Evolutionary conservation across 768 basidiomycete genomes (phyloP).

Genomic region (Leccinum variicolor): DNA sequence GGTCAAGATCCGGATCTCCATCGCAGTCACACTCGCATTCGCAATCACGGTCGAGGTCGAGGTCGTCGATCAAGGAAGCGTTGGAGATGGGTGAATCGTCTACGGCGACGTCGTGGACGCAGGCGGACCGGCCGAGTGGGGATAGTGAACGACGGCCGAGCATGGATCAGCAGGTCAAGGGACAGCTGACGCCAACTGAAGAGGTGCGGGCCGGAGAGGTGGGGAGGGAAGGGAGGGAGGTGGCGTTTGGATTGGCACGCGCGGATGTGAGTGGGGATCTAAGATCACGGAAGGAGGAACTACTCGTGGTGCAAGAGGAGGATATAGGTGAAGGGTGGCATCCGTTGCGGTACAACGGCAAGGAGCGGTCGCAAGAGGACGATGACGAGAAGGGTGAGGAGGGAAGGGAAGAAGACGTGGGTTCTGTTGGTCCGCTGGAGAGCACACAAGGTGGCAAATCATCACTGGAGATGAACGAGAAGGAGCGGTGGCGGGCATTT

Average conservation of each 20-base stretch:
- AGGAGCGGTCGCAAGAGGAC: constrained; percentile 7
- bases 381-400: constrained; percentile 1
- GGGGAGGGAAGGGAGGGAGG: not conserved
- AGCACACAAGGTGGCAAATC: constrained; percentile 7
- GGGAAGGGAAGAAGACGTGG: constrained; percentile 11
- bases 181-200: not conserved
- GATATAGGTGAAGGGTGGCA: constrained; percentile 28
- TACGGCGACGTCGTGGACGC: constrained; percentile 28
- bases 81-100: constrained; percentile 21
- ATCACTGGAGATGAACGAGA: constrained; percentile 22
- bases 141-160: constrained; percentile 6
- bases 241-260: constrained; percentile 26
- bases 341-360: constrained; percentile 16
- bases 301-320: constrained; percentile 21
- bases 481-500: constrained; percentile 24
- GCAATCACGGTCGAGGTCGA: constrained; percentile 9
- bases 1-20: not conserved
- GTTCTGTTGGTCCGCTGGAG: constrained; percentile 10
- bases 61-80: constrained; percentile 15
- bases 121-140: constrained; percentile 4
- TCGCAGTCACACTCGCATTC: not conserved
- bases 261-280: not conserved
- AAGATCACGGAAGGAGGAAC: constrained; percentile 17
- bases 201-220: not conserved
- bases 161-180: not conserved